These are phyloP conservation scores for Corrigiola litoralis DNA, from an alignment of 179 eudicot species.

Conservation along the genomic window DNA sequence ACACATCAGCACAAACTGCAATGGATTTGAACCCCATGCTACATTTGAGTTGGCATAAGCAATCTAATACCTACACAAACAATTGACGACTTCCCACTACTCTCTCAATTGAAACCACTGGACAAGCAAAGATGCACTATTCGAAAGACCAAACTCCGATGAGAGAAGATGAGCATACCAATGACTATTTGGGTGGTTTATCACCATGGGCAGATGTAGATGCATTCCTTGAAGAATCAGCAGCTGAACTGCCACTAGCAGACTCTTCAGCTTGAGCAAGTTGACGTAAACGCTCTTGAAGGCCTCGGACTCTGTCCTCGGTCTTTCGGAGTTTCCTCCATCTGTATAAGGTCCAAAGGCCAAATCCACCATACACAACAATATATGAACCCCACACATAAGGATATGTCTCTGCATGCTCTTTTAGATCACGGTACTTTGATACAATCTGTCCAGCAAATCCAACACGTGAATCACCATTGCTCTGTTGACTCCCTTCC, in stretches of 20 bases:
- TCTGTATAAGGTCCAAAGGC: slow-evolving; percentile 64
- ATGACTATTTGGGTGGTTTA: slow-evolving; percentile 26
- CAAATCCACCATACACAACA: slow-evolving; percentile 71
- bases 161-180: background rate
- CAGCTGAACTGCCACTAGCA: slow-evolving; percentile 17
- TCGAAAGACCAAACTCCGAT: background rate
- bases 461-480: slow-evolving; percentile 21
- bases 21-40: background rate
- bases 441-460: slow-evolving; percentile 35
- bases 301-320: slow-evolving; percentile 66
- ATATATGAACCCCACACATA: slow-evolving; percentile 77
- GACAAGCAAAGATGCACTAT: background rate
- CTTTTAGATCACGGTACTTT: slow-evolving; percentile 46
- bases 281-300: slow-evolving; percentile 59
- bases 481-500: slow-evolving; percentile 22
- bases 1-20: background rate
- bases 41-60: background rate
- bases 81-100: no score
- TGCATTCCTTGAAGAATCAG: slow-evolving; percentile 23
- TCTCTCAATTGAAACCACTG: background rate
- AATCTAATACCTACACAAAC: no score
- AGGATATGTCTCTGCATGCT: slow-evolving; percentile 68
- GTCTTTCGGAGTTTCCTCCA: slow-evolving; percentile 72
- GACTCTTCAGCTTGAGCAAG: slow-evolving; percentile 52
- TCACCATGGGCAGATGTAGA: slow-evolving; percentile 22